Percentiles rank a stretch among this genome's conserved stretches.
These are phyloP conservation scores for Fusarium subtropicale DNA, from an alignment of 2,329 filamentous ascomycete genomes.

Conservation along the genomic window DNA sequence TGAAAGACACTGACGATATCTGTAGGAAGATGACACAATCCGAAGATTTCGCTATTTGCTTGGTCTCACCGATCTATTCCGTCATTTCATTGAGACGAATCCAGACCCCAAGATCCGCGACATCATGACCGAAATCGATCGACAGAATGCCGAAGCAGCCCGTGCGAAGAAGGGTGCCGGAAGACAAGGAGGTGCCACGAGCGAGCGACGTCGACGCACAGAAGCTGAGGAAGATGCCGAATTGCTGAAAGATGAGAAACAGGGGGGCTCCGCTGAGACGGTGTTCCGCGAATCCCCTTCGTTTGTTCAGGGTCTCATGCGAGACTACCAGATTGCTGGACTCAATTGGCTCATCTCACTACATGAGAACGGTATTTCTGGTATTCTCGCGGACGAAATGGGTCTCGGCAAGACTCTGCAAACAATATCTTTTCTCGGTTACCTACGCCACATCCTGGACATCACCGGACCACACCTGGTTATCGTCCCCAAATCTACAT, in stretches of 20 bases:
- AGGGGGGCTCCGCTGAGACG: slow-evolving; percentile 84
- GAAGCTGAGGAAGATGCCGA: slow-evolving; percentile 99
- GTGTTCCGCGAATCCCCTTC: slow-evolving; percentile 93
- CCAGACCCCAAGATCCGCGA: slow-evolving; percentile 94
- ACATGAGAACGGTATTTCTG: slow-evolving; percentile 98
- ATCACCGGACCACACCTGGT: slow-evolving; percentile 93
- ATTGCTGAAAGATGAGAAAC: slow-evolving; percentile 85
- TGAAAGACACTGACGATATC: slow-evolving; percentile 9
- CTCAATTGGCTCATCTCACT: slow-evolving; percentile 98
- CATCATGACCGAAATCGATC: slow-evolving; percentile 93
- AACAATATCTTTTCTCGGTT: slow-evolving; percentile 96
- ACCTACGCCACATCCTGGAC: slow-evolving; percentile 88
- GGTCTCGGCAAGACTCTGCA: slow-evolving; percentile 97
- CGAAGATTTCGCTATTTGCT: slow-evolving; percentile 94
- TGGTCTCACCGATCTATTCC: slow-evolving; percentile 94
- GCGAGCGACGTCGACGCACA: slow-evolving; percentile 83
- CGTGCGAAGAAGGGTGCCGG: slow-evolving; percentile 78
- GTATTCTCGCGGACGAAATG: slow-evolving; percentile 98
- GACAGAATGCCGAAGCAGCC: slow-evolving; percentile 82
- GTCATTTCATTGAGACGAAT: slow-evolving; percentile 98
- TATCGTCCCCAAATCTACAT: slow-evolving; percentile 93
- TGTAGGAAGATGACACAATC: slow-evolving; percentile 92
- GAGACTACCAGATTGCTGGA: slow-evolving; percentile 95
- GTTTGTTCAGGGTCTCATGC: slow-evolving; percentile 90
- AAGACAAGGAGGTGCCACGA: slow-evolving; percentile 86